phyloP scores from a whole-genome alignment of 257 asterid species.

The Fraxinus excelsior region DNA sequence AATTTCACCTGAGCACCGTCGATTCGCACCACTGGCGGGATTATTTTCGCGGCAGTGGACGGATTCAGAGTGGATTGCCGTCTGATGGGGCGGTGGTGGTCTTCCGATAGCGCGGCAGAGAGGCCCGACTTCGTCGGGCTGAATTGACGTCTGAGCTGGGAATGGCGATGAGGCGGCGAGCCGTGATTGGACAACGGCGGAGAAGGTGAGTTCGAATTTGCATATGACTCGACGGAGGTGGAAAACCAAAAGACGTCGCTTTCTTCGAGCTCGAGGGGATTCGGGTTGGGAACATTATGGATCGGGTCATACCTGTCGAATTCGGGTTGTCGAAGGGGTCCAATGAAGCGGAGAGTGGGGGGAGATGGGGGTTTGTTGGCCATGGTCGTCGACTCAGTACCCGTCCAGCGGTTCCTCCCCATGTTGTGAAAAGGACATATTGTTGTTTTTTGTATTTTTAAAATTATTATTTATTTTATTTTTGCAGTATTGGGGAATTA shows the following conservation, averaged over 20 bases:
- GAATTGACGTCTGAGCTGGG: slow-evolving; percentile 31
- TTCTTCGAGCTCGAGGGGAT: slow-evolving; percentile 70
- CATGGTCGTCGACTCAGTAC: slow-evolving; percentile 34
- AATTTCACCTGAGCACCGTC: slow-evolving; percentile 38
- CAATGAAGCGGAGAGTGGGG: slow-evolving; percentile 53
- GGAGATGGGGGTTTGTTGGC: slow-evolving; percentile 37
- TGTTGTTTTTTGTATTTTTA: not conserved
- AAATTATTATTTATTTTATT: not conserved
- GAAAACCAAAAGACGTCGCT: slow-evolving; percentile 84
- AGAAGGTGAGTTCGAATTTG: slow-evolving; percentile 31
- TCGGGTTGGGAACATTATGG: slow-evolving; percentile 2
- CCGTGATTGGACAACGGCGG: slow-evolving; percentile 28
- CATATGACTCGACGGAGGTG: slow-evolving; percentile 36
- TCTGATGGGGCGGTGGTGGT: slow-evolving; percentile 44
- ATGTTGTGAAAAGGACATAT: not conserved
- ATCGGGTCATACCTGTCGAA: slow-evolving; percentile 13
- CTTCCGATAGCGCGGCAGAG: slow-evolving; percentile 59
- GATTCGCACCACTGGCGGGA: slow-evolving; percentile 35
- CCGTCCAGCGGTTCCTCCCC: slow-evolving; percentile 25
- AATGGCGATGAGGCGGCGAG: slow-evolving; percentile 20
- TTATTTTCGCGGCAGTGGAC: slow-evolving; percentile 34
- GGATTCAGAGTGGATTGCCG: slow-evolving; percentile 54
- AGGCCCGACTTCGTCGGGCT: slow-evolving; percentile 53
- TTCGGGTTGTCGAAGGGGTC: slow-evolving; percentile 43
- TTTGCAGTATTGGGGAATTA: not conserved